Evolutionary conservation across 1,139 yeast species (phyloP).

Genomic region (Magnusiomyces clavatus): DNA sequence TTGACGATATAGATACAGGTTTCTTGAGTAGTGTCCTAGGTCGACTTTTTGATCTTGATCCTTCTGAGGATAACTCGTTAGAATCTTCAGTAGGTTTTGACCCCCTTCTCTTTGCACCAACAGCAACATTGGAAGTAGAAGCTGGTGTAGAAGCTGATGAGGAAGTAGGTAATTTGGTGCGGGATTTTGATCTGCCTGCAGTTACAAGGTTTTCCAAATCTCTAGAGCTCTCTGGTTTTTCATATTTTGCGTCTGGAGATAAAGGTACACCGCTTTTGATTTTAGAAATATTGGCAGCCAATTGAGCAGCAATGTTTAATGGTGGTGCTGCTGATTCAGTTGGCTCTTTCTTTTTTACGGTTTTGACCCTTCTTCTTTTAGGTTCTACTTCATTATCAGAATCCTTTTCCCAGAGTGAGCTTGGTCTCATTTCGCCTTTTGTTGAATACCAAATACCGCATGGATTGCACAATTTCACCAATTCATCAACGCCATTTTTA

Average conservation of each 20-base stretch:
- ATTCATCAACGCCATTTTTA: constrained; percentile 13
- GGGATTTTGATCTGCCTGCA: neutral
- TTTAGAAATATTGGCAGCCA: no score
- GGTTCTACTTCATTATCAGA: neutral
- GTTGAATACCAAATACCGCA: constrained; percentile 32
- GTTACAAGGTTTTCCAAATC: neutral
- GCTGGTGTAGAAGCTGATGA: no score
- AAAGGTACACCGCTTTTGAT: neutral
- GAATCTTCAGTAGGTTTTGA: no score
- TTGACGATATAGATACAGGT: no score
- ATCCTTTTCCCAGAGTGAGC: constrained; percentile 25
- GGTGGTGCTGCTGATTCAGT: no score
- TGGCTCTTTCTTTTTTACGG: neutral
- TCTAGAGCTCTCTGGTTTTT: neutral
- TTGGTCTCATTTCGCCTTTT: constrained; percentile 31
- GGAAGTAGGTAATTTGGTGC: neutral
- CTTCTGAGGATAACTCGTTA: neutral
- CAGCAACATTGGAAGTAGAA: no score
- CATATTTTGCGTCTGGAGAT: neutral
- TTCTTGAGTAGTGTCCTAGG: no score
- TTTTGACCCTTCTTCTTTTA: neutral
- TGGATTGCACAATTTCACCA: constrained; percentile 29
- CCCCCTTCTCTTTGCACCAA: no score
- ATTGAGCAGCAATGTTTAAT: no score
- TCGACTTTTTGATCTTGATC: neutral